Percentiles rank a stretch among this genome's conserved stretches.
phyloP scores from a whole-genome alignment of 257 asterid genomes.

The Parsonsia alboflavescens region DNA sequence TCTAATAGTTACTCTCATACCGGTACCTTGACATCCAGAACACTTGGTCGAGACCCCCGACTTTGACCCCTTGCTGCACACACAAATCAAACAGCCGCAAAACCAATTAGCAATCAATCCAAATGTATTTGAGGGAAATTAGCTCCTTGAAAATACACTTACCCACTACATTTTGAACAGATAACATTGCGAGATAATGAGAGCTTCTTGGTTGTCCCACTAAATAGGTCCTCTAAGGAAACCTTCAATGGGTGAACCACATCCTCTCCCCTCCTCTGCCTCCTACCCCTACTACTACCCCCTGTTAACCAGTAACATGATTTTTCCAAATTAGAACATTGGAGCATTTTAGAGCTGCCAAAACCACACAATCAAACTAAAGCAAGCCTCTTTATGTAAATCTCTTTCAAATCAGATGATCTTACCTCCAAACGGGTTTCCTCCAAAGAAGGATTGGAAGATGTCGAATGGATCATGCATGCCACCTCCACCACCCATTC shows the following conservation, averaged over 20 bases:
- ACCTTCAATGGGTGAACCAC: conserved; percentile 66
- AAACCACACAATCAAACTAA: background rate
- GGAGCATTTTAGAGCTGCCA: too few relatives aligned
- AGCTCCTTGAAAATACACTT: background rate
- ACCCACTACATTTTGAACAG: conserved; percentile 70
- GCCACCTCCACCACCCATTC: conserved; percentile 56
- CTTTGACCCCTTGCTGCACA: conserved; percentile 59
- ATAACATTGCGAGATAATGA: conserved; percentile 57
- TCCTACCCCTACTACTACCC: conserved; percentile 59
- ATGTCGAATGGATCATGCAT: conserved; percentile 70
- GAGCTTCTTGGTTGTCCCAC: conserved; percentile 56
- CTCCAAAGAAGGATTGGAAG: conserved; percentile 56
- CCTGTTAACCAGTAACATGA: conserved; percentile 27
- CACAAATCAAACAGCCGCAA: background rate
- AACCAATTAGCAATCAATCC: background rate
- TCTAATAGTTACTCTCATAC: conserved; percentile 62
- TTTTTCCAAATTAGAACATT: background rate
- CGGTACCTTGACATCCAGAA: conserved; percentile 61
- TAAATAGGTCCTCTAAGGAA: conserved; percentile 55
- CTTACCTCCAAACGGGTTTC: conserved; percentile 54
- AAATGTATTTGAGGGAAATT: background rate
- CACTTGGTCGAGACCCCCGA: conserved; percentile 64
- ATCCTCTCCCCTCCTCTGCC: conserved; percentile 68
- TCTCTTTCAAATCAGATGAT: background rate
- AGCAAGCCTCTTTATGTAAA: background rate